Base-by-base conservation (phyloP, 2,329 filamentous ascomycete genomes). In the Coniochaeta sp. region DNA sequence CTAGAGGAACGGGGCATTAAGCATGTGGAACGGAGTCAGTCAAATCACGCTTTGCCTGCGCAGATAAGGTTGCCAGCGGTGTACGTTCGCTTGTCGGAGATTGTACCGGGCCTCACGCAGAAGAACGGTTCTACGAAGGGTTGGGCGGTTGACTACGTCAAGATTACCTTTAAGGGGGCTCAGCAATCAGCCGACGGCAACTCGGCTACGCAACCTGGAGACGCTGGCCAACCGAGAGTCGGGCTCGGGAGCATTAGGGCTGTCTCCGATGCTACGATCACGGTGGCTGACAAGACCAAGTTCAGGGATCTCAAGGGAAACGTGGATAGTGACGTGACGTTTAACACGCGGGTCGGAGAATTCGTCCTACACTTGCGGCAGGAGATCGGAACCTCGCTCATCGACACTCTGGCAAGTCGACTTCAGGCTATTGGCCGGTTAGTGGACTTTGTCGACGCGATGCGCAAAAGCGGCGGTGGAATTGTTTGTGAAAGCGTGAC, bases 371-470 rank as follows among this genome's bases (percentile, higher is more conserved):
- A 81, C 8, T 74, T 91, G 40, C 78, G 81, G 11, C 81, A 84
- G 0, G 74, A 77, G 1, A 81, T 88, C 54, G 87, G 87, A 22
- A 75, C 78, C 52, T 77, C 85, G 0, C 79, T 88, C 16, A 72
- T 91, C 4, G 77, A 81, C 4, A 74, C 78, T n/a, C 77, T 92
- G 22, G 76, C 79, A 63, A 76, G 80, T 58, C 81, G 86, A 31
- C 76, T 92, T 54, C 81, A 84, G 65, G 83, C 86, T 14, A 83
- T 95, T 61, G 85, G 89, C 67, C 83, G 88, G 22, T 79, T 95
- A 31, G 86, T 91, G 43, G 81, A 82, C 50, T 90, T 90, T 67
- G 78, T 91, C 28, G 81, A 86, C 52, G 85, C 87, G 1, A 82
- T 93, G 63, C 77, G 84, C 59, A 76, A 78, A 63, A 78, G 83